Conservation (phyloP, 2,329 filamentous ascomycete species). For the Alternaria triticina region DNA sequence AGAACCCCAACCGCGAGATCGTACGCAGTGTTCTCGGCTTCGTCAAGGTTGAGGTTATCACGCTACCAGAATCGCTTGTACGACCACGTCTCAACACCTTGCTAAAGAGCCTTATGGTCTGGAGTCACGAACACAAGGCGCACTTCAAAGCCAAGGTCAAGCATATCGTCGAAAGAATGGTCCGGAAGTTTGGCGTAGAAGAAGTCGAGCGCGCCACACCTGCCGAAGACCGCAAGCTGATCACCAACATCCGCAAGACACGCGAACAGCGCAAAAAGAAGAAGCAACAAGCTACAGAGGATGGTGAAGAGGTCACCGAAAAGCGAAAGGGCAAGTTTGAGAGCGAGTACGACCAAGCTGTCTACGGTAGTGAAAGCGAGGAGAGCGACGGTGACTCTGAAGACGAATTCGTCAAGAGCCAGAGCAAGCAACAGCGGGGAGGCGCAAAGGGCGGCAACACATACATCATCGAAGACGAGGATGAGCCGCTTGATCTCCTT, state of each 20-base stretch:
- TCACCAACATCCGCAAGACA: slow-evolving; percentile 93
- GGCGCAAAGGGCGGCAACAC: slow-evolving; percentile 62
- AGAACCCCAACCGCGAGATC: slow-evolving; percentile 95
- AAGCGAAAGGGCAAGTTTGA: slow-evolving; percentile 72
- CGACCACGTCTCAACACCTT: slow-evolving; percentile 76
- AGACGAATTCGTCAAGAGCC: slow-evolving; percentile 44
- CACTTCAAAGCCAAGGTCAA: slow-evolving; percentile 98
- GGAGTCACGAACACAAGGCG: slow-evolving; percentile 98
- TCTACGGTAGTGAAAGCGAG: slow-evolving; percentile 73
- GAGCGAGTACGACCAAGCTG: slow-evolving; percentile 93
- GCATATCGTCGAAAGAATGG: slow-evolving; percentile 94
- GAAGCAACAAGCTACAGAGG: slow-evolving; percentile 72
- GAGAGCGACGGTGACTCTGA: slow-evolving; percentile 58
- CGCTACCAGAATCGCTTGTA: slow-evolving; percentile 80
- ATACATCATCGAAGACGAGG: slow-evolving; percentile 93
- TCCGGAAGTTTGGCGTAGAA: slow-evolving; percentile 86
- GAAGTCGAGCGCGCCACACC: slow-evolving; percentile 80
- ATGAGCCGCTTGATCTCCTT: slow-evolving; percentile 92
- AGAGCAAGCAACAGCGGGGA: slow-evolving; percentile 33
- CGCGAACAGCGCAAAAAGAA: slow-evolving; percentile 90
- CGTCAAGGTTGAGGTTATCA: slow-evolving; percentile 93
- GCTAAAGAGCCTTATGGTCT: slow-evolving; percentile 89
- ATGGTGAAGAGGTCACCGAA: slow-evolving; percentile 54
- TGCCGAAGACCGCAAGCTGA: slow-evolving; percentile 85
- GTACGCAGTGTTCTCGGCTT: slow-evolving; percentile 94